Conservation (phyloP, 2,329 filamentous ascomycete species). For the Fusarium sp. region DNA sequence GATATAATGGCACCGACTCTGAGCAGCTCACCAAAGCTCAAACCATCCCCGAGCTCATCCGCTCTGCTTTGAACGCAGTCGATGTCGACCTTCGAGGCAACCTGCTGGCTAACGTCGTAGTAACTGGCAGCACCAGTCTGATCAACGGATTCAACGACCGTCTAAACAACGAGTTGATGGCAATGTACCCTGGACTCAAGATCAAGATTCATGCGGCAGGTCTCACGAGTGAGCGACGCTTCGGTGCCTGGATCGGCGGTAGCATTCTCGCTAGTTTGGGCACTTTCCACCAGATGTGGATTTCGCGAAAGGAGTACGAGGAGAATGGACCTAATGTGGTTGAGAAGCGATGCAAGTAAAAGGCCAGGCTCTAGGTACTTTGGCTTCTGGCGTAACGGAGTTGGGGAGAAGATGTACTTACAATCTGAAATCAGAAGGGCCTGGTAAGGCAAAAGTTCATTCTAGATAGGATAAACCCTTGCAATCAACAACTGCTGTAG, state of each 20-base stretch:
- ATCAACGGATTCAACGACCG: slow-evolving; percentile 93
- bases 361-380: slow-evolving; percentile 16
- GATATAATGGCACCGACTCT: slow-evolving; percentile 61
- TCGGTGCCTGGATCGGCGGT: slow-evolving; percentile 94
- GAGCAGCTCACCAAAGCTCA: slow-evolving; percentile 72
- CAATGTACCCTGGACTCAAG: slow-evolving; percentile 83
- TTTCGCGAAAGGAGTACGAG: slow-evolving; percentile 95
- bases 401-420: slow-evolving; percentile 45
- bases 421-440: slow-evolving; percentile 34
- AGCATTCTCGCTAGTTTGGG: slow-evolving; percentile 95
- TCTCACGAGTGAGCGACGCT: slow-evolving; percentile 86
- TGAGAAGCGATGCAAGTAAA: slow-evolving; percentile 93
- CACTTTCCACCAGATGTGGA: slow-evolving; percentile 99
- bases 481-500: slow-evolving; percentile 1
- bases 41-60: slow-evolving; percentile 85
- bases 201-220: slow-evolving; percentile 91
- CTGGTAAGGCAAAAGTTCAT: slow-evolving; percentile 40
- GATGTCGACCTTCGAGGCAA: slow-evolving; percentile 89
- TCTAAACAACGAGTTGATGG: slow-evolving; percentile 82
- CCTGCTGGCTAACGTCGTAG: slow-evolving; percentile 87
- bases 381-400: slow-evolving; percentile 48
- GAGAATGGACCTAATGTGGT: slow-evolving; percentile 92
- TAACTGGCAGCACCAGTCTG: slow-evolving; percentile 88
- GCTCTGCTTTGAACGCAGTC: slow-evolving; percentile 77
- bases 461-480: slow-evolving; percentile 27